Evolutionary conservation across 805 yeast genomes (phyloP), one percentile per base, ranked within the genome.

Genomic region (Debaryomyces prosopidis): DNA sequence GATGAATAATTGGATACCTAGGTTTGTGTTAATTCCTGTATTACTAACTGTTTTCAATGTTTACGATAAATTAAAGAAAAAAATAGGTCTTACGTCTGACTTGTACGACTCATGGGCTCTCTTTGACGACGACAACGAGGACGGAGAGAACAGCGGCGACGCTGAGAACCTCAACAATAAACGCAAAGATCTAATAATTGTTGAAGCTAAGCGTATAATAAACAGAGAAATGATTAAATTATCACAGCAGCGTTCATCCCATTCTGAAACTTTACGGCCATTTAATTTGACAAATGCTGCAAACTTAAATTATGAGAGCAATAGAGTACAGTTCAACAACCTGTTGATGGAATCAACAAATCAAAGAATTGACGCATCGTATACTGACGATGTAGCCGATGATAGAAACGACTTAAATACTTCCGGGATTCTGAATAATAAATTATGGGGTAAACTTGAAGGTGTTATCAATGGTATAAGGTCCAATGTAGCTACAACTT

Each of bases 1-100:
- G 52, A 74, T 88, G 63, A 87, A 87, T 62, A 81, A 82, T 51
- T 72, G 87, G 73, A 65, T 87, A n/a, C 96, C 96, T 1, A 72
- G 95, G 51, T 69, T 89, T 16, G 73, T 88, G 9, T 51, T 89
- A 12, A 64, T 89, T n/a, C 96, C 96, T 1, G 76, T 88, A 6
- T 51, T 79, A 1, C 62, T 89, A 36, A 79, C 91, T 1, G 52
- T 72, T 15, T 84, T 88, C 60, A 78, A 84, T 52, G 68, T 86
- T n/a, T 86, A 84, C 62, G 91, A 84, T 47, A 76, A 71, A 48
- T 50, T 86, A 15, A 83, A 80, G 53, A 54, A 60, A 39, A 54
- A 52, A 42, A 43, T 69, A 16, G 76, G 76, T 1, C 53, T 75
- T 37, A 60, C 63, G 42, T 64, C 66, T 3, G 73, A 69, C 44